Conservation (phyloP, 441 rosid genomes). For the Caryocar brasiliense region DNA sequence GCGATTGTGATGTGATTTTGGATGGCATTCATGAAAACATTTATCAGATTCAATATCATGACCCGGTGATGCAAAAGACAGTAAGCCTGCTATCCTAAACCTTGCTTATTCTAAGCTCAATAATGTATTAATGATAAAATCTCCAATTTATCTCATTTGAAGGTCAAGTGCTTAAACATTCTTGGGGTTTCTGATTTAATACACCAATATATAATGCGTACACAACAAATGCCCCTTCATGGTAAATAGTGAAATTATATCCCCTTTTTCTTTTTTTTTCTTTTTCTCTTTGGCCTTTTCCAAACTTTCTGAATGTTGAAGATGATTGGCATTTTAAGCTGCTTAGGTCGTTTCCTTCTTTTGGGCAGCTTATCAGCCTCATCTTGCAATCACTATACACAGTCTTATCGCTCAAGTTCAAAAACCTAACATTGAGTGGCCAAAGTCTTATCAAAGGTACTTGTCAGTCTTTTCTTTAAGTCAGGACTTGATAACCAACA, state of each 20-base stretch:
- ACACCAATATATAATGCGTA: conserved; percentile 62
- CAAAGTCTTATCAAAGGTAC: conserved; percentile 81
- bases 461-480: conserved; percentile 8
- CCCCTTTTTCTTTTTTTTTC: neutral
- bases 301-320: conserved; percentile 7
- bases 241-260: conserved; percentile 33
- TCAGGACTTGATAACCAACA: conserved; percentile 4
- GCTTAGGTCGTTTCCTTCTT: conserved; percentile 3
- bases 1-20: conserved; percentile 76
- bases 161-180: conserved; percentile 73
- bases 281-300: neutral
- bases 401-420: conserved; percentile 70
- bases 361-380: conserved; percentile 67
- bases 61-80: conserved; percentile 90
- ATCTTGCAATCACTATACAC: conserved; percentile 59
- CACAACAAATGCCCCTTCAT: conserved; percentile 62
- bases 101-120: conserved; percentile 10
- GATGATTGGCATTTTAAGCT: neutral
- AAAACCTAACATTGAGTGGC: conserved; percentile 86
- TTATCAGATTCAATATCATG: conserved; percentile 81
- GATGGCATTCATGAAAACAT: conserved; percentile 90
- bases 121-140: conserved; percentile 11
- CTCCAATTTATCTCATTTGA: conserved; percentile 17
- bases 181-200: conserved; percentile 71
- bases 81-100: conserved; percentile 37